Evolutionary conservation across 331 rosid species (phyloP), one percentile per base, ranked within the genome.

Genomic region (Malus hybrid): DNA sequence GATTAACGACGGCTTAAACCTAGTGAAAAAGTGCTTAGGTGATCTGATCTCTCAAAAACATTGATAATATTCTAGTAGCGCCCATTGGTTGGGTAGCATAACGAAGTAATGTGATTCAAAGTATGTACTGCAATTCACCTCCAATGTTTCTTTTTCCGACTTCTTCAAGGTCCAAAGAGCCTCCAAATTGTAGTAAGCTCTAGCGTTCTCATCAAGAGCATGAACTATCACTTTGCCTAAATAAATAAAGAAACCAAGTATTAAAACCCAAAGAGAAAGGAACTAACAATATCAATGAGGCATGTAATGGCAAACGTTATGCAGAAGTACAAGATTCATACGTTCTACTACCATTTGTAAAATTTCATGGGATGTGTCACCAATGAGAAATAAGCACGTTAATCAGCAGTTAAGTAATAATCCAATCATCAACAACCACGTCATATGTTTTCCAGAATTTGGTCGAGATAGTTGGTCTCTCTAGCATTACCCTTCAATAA

Each of bases 131-230:
- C 57, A 34, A 61, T 31, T 74, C 78, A 92, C 97, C 92, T 77
- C 90, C 50, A 61, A 50, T 48, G 87, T 80, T 56, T 90, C 96
- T 73, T 79, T 76, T 64, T 73, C 90, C 46, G 86, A 57, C 44
- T 86, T 72, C 78, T 79, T 82, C 0, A 81, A 59, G 67, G 87
- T 78, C 93, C 95, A 93, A 68, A 93, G 91, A 64, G 77, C 65
- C 86, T 93, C 98, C 86, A 91, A 83, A 84, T 88, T 90, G 84
- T 93, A 93, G 86, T 93, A 93, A 52, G 86, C 87, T 82, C 98
- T 91, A 46, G 98, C 98, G 62, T 88, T 90, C 86, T 93, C 98
- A 71, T 93, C 98, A 20, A 93, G 93, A 33, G 98, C 98, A 73
- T 93, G 98, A 46, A 91, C 87, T 76, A 91, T 83, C 61, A 91